Conservation (phyloP, 1,284 basidiomycete species). For the Xerocomus amazonicus region DNA sequence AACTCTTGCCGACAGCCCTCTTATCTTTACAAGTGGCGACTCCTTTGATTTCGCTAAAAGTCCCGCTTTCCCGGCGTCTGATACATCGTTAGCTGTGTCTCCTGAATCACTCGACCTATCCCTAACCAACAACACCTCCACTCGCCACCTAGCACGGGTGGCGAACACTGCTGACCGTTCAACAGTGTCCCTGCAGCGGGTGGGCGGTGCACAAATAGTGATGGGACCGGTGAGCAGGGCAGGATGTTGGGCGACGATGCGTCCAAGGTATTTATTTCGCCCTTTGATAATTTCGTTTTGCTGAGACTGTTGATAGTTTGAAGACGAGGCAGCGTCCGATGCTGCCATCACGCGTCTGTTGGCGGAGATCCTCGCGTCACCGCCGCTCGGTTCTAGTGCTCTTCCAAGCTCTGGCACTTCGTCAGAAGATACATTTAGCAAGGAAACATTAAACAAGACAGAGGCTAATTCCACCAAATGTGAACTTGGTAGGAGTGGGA, state of each 20-base stretch:
- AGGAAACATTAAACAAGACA: constrained; percentile 24
- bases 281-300: not conserved
- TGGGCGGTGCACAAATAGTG: constrained; percentile 46
- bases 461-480: constrained; percentile 8
- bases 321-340: constrained; percentile 32
- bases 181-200: constrained; percentile 85
- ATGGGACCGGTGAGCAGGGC: constrained; percentile 20
- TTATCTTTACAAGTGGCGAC: constrained; percentile 30
- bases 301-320: constrained; percentile 13
- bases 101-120: constrained; percentile 26
- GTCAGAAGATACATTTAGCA: constrained; percentile 28
- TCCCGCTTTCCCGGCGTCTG: constrained; percentile 19
- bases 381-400: constrained; percentile 31
- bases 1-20: constrained; percentile 32
- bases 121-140: constrained; percentile 49
- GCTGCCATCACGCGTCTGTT: constrained; percentile 32
- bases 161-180: constrained; percentile 61
- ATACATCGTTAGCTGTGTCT: constrained; percentile 18
- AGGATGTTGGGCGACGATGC: constrained; percentile 14
- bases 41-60: constrained; percentile 29
- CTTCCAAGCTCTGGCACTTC: constrained; percentile 32
- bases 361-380: constrained; percentile 36
- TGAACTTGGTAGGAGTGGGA: constrained; percentile 24
- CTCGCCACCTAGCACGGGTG: constrained; percentile 95
- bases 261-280: constrained; percentile 17